Percentiles rank a stretch among this genome's conserved stretches.
phyloP scores from a whole-genome alignment of 148 eudicot species.

The Dianthus caryophyllus region DNA sequence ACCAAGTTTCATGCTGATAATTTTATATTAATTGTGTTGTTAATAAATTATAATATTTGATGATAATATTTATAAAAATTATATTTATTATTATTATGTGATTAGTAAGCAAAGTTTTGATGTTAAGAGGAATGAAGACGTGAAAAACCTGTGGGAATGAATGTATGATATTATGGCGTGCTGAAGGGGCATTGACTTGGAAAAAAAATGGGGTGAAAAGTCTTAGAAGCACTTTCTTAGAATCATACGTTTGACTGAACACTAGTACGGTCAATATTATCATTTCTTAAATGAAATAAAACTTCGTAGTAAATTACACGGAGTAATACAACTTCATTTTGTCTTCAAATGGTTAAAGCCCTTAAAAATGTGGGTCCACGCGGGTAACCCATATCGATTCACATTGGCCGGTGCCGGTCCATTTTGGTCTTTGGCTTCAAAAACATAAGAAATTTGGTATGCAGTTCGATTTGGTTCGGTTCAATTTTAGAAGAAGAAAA shows the following conservation, averaged over 20 bases:
- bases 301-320: too few species aligned
- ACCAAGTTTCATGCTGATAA: conserved; percentile 6
- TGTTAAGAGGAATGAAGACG: background rate
- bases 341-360: too few species aligned
- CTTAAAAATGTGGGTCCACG: too few species aligned
- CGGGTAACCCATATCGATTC: too few species aligned
- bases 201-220: background rate
- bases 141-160: background rate
- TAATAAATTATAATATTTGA: background rate
- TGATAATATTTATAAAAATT: background rate
- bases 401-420: too few species aligned
- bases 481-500: too few species aligned
- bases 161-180: conserved; percentile 13
- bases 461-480: too few species aligned
- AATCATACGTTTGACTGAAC: conserved; percentile 11
- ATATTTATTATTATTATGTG: background rate
- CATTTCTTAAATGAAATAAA: too few species aligned
- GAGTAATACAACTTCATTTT: background rate
- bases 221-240: conserved; percentile 2
- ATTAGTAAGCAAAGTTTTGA: too few species aligned
- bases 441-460: too few species aligned
- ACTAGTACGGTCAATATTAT: too few species aligned
- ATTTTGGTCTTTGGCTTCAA: too few species aligned
- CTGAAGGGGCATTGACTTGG: conserved; percentile 19
- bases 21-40: background rate